Conservation (phyloP, 1,139 yeast genomes). For the Yamadazyma sp. region DNA sequence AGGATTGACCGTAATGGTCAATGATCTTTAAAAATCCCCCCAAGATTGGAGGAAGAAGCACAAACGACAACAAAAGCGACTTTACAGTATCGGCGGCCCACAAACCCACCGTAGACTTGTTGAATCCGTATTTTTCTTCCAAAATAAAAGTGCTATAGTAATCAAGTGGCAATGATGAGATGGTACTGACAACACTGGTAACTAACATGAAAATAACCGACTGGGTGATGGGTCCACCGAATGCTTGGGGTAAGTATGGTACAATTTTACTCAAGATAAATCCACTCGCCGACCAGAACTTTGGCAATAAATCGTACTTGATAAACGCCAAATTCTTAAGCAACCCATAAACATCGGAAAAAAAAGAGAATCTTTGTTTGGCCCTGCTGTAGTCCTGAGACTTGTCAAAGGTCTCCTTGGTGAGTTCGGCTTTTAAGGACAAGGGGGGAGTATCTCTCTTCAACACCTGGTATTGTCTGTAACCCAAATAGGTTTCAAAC, state of each 20-base stretch:
- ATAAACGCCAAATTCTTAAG: slow-evolving; percentile 58
- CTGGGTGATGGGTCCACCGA: slow-evolving; percentile 62
- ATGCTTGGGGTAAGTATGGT: slow-evolving; percentile 39
- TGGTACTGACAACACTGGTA: slow-evolving; percentile 46
- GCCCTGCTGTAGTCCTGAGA: slow-evolving; percentile 81
- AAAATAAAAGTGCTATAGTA: slow-evolving; percentile 82
- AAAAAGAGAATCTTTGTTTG: slow-evolving; percentile 70
- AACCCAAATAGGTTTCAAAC: slow-evolving; percentile 72
- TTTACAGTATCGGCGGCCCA: slow-evolving; percentile 77
- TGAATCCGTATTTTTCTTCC: slow-evolving; percentile 92
- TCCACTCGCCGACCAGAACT: slow-evolving; percentile 62
- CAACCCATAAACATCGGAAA: slow-evolving; percentile 52
- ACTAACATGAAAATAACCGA: slow-evolving; percentile 59
- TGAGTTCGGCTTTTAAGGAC: slow-evolving; percentile 62
- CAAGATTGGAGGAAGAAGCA: slow-evolving; percentile 70
- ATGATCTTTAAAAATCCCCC: slow-evolving; percentile 79
- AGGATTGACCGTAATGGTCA: slow-evolving; percentile 74
- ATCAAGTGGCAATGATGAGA: slow-evolving; percentile 63
- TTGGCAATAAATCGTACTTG: slow-evolving; percentile 65
- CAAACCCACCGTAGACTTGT: slow-evolving; percentile 69
- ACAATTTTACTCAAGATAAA: slow-evolving; percentile 29
- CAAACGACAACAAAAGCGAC: slow-evolving; percentile 50
- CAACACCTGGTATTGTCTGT: slow-evolving; percentile 75
- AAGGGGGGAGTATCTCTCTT: slow-evolving; percentile 56
- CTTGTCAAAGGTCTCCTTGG: slow-evolving; percentile 71